Base-by-base conservation (phyloP, 305 asterid species). In the Fraxinus xanthoxyloides region DNA sequence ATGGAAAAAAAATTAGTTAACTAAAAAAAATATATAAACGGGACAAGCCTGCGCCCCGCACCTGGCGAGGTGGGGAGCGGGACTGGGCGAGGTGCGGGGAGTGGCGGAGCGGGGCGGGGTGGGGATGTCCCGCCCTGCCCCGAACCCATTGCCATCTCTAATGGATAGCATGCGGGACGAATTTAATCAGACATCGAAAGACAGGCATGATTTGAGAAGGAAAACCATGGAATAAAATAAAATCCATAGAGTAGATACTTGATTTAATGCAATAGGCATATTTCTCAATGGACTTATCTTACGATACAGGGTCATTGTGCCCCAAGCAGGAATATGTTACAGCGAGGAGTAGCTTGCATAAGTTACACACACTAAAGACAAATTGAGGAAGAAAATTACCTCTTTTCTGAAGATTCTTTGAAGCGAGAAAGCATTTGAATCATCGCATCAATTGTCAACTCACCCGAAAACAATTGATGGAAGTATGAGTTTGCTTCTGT, bases 381-480 rank as follows among this genome's bases (percentile, higher is more conserved):
- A 31, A 9, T 8, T 67, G 70, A 26, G 7, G 40, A 31, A 32
- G 34, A n/a, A 40, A 56, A 73, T 13, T 38, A 92, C 99, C 99
- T 92, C 88, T 88, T 89, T 72, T 94, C 98, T 26, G 92, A 79
- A 82, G 99, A 92, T 85, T 97, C 99, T 87, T 93, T 94, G 87
- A 92, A 94, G 48, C 91, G 93, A 63, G 97, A 87, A 78, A 97
- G 99, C 99, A 93, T 92, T 84, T 91, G 95, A 88, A 97, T 91
- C 87, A 91, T 90, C 63, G 88, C 90, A 51, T 94, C 98, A 83
- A 89, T 81, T 77, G 90, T 73, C 87, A 93, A 91, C 86, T 91
- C 90, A 84, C 93, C 92, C 80, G 97, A 90, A 89, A 97, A 97
- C 97, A 97, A 91, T 88, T 92, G 93, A 81, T 97, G 98, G 89